phyloP scores from a whole-genome alignment of 2,329 filamentous ascomycete species.

The Arachnomyces sp. region DNA sequence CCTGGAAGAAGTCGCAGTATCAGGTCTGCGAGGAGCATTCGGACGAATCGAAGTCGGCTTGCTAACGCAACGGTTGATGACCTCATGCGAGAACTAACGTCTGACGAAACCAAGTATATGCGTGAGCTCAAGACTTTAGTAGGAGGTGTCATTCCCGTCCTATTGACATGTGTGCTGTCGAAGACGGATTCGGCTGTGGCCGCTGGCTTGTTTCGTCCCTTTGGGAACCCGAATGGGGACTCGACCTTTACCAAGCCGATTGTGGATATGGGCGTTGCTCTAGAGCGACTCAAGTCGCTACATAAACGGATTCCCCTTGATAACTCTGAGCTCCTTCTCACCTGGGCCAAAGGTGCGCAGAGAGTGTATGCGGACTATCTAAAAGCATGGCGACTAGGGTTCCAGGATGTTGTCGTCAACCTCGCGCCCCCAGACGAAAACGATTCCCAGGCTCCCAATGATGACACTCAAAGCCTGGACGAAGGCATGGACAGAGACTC shows the following conservation, averaged over 20 bases:
- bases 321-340: conserved; percentile 62
- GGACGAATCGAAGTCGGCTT: conserved; percentile 60
- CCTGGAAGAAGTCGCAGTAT: conserved; percentile 55
- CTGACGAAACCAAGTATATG: conserved; percentile 81
- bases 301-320: conserved; percentile 73
- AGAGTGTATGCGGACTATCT: conserved; percentile 80
- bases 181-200: conserved; percentile 57
- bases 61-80: conserved; percentile 63
- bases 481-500: conserved; percentile 50
- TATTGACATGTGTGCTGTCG: conserved; percentile 74
- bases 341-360: conserved; percentile 72
- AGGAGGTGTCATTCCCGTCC: conserved; percentile 87
- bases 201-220: conserved; percentile 58
- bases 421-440: conserved; percentile 68
- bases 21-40: conserved; percentile 67
- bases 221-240: conserved; percentile 46
- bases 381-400: conserved; percentile 81
- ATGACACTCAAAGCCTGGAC: conserved; percentile 43
- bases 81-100: conserved; percentile 67
- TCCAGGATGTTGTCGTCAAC: conserved; percentile 90
- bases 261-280: conserved; percentile 81
- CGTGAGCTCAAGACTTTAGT: conserved; percentile 87
- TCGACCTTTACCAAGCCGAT: conserved; percentile 71
- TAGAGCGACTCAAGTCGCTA: conserved; percentile 72
- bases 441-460: conserved; percentile 35